Conservation (phyloP, 305 asterid species). For the Fraxinus albicans region DNA sequence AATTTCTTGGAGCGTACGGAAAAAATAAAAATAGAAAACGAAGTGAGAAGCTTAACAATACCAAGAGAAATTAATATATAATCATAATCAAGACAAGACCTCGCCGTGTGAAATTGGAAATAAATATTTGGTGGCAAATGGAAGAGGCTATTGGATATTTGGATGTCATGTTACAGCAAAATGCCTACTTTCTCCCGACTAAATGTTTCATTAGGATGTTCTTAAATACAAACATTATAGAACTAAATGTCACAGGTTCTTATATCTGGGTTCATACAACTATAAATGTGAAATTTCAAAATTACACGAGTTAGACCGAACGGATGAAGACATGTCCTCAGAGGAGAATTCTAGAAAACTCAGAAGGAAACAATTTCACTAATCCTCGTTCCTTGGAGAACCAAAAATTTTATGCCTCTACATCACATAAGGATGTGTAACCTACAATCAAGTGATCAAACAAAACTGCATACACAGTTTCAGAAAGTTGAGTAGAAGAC, state of each 20-base stretch:
- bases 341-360: neutral
- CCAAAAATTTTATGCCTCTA: too few relatives aligned
- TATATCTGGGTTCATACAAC: neutral
- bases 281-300: neutral
- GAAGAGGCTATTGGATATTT: neutral
- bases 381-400: neutral
- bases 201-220: neutral
- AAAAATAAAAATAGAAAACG: neutral
- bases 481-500: neutral
- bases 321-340: neutral
- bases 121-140: neutral
- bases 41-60: neutral
- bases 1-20: neutral
- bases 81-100: neutral
- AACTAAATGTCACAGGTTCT: neutral
- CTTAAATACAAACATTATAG: neutral
- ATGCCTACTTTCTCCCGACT: neutral
- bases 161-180: neutral
- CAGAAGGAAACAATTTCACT: neutral
- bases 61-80: neutral
- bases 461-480: neutral
- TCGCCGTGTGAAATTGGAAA: neutral
- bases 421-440: too few relatives aligned
- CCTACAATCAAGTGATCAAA: neutral
- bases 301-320: neutral